Conservation (phyloP, 768 basidiomycete genomes). For the Dacryopinax primogenitus region DNA sequence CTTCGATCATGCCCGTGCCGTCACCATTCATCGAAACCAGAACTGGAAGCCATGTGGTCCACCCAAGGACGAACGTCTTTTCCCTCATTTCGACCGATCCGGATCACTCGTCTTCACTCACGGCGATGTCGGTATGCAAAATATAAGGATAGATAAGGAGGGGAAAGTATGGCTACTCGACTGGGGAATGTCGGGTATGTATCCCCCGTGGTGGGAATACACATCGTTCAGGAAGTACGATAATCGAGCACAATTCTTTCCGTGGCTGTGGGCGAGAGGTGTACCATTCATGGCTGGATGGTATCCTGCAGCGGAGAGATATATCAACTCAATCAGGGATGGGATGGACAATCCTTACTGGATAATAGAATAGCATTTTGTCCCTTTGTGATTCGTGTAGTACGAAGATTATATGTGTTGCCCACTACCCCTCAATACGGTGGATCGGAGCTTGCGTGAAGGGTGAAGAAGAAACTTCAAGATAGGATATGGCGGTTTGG, state of each 20-base stretch:
- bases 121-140: constrained; percentile 22
- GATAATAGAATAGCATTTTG: too few species aligned
- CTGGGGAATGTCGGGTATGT: constrained; percentile 24
- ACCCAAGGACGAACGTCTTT: too few species aligned
- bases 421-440: too few species aligned
- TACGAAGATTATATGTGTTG: too few species aligned
- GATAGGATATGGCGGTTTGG: too few species aligned
- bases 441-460: too few species aligned
- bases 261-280: background rate
- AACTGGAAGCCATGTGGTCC: too few species aligned
- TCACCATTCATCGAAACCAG: too few species aligned
- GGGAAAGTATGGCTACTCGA: constrained; percentile 27
- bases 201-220: constrained; percentile 24
- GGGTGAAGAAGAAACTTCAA: too few species aligned
- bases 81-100: too few species aligned
- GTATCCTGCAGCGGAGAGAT: background rate
- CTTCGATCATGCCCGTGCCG: too few species aligned
- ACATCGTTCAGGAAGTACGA: constrained; percentile 12
- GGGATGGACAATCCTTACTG: background rate
- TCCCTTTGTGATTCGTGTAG: too few species aligned
- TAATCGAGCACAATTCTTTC: background rate
- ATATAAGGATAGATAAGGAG: constrained; percentile 23
- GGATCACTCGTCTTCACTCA: constrained; percentile 23
- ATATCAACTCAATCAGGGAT: background rate
- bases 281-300: background rate